Evolutionary conservation across 129 eudicot genomes (phyloP), one percentile per base, ranked within the genome.

Genomic region (Glebionis coronaria): DNA sequence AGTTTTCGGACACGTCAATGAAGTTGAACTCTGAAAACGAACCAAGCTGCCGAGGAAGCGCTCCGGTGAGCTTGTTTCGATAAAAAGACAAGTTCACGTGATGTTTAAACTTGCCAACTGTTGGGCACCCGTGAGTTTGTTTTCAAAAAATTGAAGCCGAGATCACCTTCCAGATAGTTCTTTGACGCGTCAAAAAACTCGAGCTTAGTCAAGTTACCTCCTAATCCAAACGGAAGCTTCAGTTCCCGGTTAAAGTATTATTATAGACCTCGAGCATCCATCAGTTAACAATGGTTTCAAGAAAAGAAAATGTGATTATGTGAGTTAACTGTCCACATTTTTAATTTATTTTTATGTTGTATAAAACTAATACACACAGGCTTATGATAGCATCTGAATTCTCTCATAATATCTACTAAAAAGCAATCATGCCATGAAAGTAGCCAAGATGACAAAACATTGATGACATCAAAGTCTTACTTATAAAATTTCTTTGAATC

Each of bases 1-100:
- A 66, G 72, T 94, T 94, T 77, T 85, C 95, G 1, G 99, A 86
- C 4, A 81, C 90, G 51, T 90, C 97, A 44, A 90, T 90, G 85
- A 72, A 90, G 42, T 66, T 21, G 71, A 90, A 86, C 20, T 84
- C 80, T 0, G 95, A 66, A 73, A 67, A 82, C 16, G 95, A 90
- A 18, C 95, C 97, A 5, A 90, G 84, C 7, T 62, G 80, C 54
- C 44, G 78, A 44, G 97, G 97, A 46, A 90, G 80, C 1, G 63
- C 15, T 2, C 97, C 97, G 6, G 95, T 84, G 67, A 90, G 82
- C 23, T 68, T 72, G 63, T 90, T 90, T 13, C 68, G 66, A 63
- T 90, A 90, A 21, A 90, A 50, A 0, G 97, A 90, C 21, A 90
- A 25, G 70, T 78, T 73, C 27, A 68, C 76, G 53, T 86, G 81